phyloP scores from a whole-genome alignment of 176 grass and related monocot species.

The Eragrostis curvula region DNA sequence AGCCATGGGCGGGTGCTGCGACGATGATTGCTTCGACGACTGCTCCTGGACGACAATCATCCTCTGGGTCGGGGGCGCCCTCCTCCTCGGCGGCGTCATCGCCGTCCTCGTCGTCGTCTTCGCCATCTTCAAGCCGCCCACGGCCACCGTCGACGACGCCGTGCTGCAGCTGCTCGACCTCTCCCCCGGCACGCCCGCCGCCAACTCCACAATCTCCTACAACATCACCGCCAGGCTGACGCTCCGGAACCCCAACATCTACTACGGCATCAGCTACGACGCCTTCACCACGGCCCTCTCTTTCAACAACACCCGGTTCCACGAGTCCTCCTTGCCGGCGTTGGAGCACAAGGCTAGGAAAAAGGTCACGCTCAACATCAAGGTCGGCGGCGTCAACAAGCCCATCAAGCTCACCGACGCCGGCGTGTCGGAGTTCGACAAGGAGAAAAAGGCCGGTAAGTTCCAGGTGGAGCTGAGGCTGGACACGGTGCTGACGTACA shows the following conservation, averaged over 20 bases:
- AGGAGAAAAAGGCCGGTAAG: constrained; percentile 25
- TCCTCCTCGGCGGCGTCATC: constrained; percentile 3
- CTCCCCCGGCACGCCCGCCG: background rate
- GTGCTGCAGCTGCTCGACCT: constrained; percentile 35
- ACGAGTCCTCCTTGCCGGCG: constrained; percentile 26
- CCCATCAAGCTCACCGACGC: constrained; percentile 17
- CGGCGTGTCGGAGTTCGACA: background rate
- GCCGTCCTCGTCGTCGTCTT: constrained; percentile 47
- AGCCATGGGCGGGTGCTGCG: constrained; percentile 9
- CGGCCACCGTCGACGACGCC: constrained; percentile 46
- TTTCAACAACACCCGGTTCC: constrained; percentile 50
- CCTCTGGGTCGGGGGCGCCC: constrained; percentile 8
- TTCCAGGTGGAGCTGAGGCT: constrained; percentile 47
- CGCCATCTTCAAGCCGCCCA: constrained; percentile 44
- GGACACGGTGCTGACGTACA: constrained; percentile 50
- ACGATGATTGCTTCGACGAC: background rate
- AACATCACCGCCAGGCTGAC: constrained; percentile 35
- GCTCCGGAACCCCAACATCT: constrained; percentile 52
- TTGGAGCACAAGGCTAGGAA: background rate
- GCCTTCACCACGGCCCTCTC: constrained; percentile 20
- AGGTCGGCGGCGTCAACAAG: constrained; percentile 10
- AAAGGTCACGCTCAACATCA: constrained; percentile 21
- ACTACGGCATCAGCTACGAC: constrained; percentile 40
- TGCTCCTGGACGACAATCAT: background rate
- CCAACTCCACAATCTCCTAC: constrained; percentile 39